Conservation (phyloP, 495 filamentous ascomycete species). For the Penicillium psychrofluorescens region DNA sequence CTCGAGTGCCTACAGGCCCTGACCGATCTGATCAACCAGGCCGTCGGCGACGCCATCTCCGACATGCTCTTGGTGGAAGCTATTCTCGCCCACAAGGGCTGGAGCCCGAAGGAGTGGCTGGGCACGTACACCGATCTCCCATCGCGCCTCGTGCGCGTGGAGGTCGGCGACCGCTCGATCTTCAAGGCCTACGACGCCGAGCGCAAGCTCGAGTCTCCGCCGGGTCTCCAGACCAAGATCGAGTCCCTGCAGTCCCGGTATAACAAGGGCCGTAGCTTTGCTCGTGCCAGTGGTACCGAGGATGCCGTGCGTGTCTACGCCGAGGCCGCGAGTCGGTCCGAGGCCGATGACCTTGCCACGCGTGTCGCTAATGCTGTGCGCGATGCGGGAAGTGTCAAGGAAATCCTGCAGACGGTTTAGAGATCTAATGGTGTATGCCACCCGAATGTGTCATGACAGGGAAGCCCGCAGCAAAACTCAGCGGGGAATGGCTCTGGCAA, state of each 20-base stretch:
- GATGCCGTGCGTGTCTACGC: constrained; percentile 95
- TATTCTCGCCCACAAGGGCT: constrained; percentile 90
- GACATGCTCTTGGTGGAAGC: constrained; percentile 95
- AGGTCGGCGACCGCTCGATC: constrained; percentile 76
- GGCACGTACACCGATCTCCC: constrained; percentile 92
- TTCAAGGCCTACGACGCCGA: constrained; percentile 92
- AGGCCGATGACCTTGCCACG: constrained; percentile 79
- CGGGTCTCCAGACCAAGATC: constrained; percentile 73
- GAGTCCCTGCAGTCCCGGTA: constrained; percentile 84
- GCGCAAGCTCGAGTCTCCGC: constrained; percentile 72
- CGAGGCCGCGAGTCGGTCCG: constrained; percentile 79
- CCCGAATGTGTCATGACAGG: too few species aligned
- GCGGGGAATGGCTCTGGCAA: too few species aligned
- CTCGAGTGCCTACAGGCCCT: constrained; percentile 76
- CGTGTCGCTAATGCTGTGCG: constrained; percentile 69
- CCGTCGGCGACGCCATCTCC: constrained; percentile 91
- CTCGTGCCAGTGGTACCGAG: constrained; percentile 88
- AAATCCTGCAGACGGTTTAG: not conserved
- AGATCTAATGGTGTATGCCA: too few species aligned
- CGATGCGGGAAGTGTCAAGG: constrained; percentile 29
- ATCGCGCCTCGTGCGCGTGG: constrained; percentile 87
- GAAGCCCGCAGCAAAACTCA: too few species aligned
- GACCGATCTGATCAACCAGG: constrained; percentile 90
- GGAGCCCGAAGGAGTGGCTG: constrained; percentile 87
- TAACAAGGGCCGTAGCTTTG: constrained; percentile 84